Percentiles rank a stretch among this genome's conserved stretches.
Evolutionary conservation across 805 yeast genomes (phyloP).

Genomic region (Kazachstania viticola): DNA sequence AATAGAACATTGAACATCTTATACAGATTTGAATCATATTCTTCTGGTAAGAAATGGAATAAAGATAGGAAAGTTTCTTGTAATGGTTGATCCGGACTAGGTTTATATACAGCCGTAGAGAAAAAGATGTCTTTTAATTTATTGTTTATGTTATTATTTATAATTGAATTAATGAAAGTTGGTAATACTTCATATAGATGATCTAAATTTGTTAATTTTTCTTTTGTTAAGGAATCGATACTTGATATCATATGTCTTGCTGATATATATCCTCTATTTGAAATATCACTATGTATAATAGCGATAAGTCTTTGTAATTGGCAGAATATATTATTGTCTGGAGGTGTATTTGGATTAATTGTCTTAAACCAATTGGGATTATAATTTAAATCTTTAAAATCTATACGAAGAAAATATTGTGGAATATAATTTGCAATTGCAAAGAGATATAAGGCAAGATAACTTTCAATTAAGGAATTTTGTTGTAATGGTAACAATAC

Average conservation of each 20-base stretch:
- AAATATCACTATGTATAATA: slow-evolving; percentile 9
- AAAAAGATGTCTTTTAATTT: slow-evolving; percentile 13
- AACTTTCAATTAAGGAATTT: slow-evolving; percentile 19
- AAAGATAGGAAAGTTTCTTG: slow-evolving; percentile 18
- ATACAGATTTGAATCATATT: slow-evolving; percentile 22
- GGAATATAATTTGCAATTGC: slow-evolving; percentile 18
- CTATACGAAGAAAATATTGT: slow-evolving; percentile 12
- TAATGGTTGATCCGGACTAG: slow-evolving; percentile 9
- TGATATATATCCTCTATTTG: slow-evolving; percentile 16
- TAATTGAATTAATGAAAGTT: slow-evolving; percentile 17
- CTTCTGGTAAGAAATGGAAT: slow-evolving; percentile 26
- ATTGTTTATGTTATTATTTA: slow-evolving; percentile 8
- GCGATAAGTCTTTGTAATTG: slow-evolving; percentile 22
- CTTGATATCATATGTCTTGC: slow-evolving; percentile 13
- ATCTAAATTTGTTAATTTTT: slow-evolving; percentile 13
- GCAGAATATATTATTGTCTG: slow-evolving; percentile 13
- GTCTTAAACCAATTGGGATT: slow-evolving; percentile 20
- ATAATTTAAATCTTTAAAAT: slow-evolving; percentile 16
- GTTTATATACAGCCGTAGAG: slow-evolving; percentile 20
- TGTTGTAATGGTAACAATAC: slow-evolving; percentile 17
- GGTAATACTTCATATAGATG: slow-evolving; percentile 24
- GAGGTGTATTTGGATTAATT: slow-evolving; percentile 3
- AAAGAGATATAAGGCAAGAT: slow-evolving; percentile 20
- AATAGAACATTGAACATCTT: slow-evolving; percentile 25
- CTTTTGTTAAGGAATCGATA: slow-evolving; percentile 12